Evolutionary conservation across 75 land plant genomes (phyloP).

Genomic region (Sequoiadendron giganteum): DNA sequence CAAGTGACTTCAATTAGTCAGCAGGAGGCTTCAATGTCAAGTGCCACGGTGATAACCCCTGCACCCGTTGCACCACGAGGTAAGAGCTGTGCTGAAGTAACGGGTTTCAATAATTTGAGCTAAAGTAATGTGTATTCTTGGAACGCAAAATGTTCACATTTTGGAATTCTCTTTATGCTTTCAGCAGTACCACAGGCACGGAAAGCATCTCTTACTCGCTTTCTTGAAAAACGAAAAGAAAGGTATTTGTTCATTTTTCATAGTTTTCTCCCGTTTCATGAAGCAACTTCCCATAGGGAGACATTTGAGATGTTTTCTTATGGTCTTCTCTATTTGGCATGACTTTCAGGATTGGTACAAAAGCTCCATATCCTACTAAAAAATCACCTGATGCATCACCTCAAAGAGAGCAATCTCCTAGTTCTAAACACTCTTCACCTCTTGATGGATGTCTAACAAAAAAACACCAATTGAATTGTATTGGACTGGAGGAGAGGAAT

Average conservation of each 20-base stretch:
- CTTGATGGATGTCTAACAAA: constrained; percentile 9
- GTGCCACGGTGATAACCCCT: not conserved
- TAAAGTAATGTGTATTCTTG: not conserved
- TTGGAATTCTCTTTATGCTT: not conserved
- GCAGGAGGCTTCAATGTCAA: constrained; percentile 8
- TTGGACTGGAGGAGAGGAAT: constrained; percentile 8
- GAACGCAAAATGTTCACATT: not conserved
- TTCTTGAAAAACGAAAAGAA: constrained; percentile 8
- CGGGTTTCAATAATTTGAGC: not conserved
- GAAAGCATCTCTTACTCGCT: not conserved
- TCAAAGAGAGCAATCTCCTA: constrained; percentile 11
- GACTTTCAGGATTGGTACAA: not conserved
- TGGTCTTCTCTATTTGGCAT: not conserved
- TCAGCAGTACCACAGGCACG: constrained; percentile 4
- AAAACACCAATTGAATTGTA: not conserved
- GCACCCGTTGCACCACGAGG: constrained; percentile 6
- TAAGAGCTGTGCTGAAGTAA: not conserved
- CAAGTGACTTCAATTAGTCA: not conserved
- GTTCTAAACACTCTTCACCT: constrained; percentile 7
- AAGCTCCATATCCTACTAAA: constrained; percentile 6
- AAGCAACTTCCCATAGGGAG: not conserved
- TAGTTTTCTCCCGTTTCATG: not conserved
- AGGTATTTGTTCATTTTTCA: not conserved
- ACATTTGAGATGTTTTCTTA: not conserved
- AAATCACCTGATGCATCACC: constrained; percentile 6